Evolutionary conservation across 164 flowering plant species (phyloP).

Genomic region (Magnolia sinica): DNA sequence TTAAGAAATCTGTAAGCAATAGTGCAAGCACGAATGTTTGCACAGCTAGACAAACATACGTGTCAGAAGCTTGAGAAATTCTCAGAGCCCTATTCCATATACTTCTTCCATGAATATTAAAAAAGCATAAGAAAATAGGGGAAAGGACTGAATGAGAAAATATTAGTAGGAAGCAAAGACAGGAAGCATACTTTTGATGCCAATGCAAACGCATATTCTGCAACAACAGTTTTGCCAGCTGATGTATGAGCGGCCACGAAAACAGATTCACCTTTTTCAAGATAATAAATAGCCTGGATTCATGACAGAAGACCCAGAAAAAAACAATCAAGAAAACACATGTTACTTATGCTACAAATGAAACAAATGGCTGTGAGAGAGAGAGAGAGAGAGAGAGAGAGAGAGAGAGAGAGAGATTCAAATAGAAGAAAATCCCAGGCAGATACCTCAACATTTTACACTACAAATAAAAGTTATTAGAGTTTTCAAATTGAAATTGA

Average conservation of each 20-base stretch:
- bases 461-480: not conserved
- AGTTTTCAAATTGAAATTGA: not conserved
- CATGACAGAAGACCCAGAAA: not conserved
- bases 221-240: constrained; percentile 98
- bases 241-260: constrained; percentile 99
- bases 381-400: too few relatives aligned
- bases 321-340: not conserved
- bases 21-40: not conserved
- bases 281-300: constrained; percentile 82
- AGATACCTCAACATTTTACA: not conserved
- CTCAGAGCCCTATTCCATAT: not conserved
- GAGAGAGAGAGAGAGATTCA: not conserved
- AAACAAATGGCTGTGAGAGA: not conserved
- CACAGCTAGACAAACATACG: not conserved
- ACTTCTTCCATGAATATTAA: not conserved
- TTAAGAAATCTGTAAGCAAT: too few relatives aligned
- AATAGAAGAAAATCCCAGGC: not conserved
- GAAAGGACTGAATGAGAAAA: not conserved
- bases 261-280: constrained; percentile 95
- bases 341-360: not conserved
- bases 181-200: constrained; percentile 66
- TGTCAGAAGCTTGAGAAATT: not conserved
- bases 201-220: constrained; percentile 98
- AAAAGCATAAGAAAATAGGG: too few relatives aligned
- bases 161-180: not conserved